phyloP scores from a whole-genome alignment of 2,329 filamentous ascomycete species.

The Alternaria metachromatica region DNA sequence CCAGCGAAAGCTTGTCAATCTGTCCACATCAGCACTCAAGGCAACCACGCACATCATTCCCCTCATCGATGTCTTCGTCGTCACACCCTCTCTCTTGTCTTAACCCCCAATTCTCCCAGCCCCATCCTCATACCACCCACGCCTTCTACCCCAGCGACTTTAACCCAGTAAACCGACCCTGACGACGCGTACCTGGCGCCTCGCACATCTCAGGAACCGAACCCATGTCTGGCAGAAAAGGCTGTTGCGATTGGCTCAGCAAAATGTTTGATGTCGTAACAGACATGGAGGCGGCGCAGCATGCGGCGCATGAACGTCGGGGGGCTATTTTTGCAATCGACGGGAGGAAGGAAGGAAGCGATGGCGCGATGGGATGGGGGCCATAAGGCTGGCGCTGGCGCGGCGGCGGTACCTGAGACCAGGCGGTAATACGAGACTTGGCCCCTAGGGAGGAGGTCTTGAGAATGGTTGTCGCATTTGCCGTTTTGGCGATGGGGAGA shows the following conservation, averaged over 20 bases:
- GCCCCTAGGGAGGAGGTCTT: constrained; percentile 11
- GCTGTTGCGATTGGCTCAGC: constrained; percentile 6
- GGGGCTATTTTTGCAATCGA: constrained; percentile 24
- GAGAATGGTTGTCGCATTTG: neutral
- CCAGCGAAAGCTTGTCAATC: neutral
- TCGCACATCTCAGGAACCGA: neutral
- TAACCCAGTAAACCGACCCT: neutral
- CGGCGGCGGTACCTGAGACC: neutral
- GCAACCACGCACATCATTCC: too few species aligned
- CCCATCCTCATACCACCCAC: neutral
- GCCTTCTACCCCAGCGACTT: neutral
- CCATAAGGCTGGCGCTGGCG: constrained; percentile 8
- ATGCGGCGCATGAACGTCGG: constrained; percentile 10
- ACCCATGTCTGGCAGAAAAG: constrained; percentile 31
- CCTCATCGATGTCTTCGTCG: too few species aligned
- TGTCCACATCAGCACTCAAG: neutral
- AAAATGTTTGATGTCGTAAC: constrained; percentile 13
- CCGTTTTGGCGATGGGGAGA: constrained; percentile 2
- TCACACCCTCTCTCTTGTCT: neutral
- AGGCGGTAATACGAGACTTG: neutral
- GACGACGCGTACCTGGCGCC: neutral
- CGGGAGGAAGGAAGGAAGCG: neutral
- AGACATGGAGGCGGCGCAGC: constrained; percentile 22
- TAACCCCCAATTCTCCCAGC: neutral
- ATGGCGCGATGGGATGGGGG: neutral